Percentiles rank a stretch among this genome's conserved stretches.
These are phyloP conservation scores for Ananas comosus DNA, from an alignment of 176 grass and related monocot genomes.

Conservation along the genomic window DNA sequence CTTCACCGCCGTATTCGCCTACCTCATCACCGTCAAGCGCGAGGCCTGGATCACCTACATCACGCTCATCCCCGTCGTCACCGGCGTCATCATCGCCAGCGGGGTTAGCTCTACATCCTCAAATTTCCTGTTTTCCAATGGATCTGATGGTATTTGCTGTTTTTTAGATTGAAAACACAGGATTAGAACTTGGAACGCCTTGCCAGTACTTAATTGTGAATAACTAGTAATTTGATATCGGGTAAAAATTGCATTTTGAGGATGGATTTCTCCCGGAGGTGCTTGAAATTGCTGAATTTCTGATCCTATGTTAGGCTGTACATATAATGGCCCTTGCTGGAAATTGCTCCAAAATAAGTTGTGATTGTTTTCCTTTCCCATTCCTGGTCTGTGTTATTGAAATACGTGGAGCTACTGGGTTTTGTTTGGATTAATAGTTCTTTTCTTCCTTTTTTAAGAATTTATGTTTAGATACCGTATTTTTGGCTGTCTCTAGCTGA, in stretches of 20 bases:
- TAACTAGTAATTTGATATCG: background rate
- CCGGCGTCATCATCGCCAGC: constrained; percentile 55
- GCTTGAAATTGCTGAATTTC: background rate
- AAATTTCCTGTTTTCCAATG: too few species aligned
- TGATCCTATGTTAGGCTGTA: too few species aligned
- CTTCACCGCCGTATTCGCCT: constrained; percentile 57
- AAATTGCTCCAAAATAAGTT: too few species aligned
- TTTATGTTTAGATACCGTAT: background rate
- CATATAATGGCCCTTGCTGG: too few species aligned
- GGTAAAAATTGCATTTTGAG: background rate
- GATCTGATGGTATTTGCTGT: too few species aligned
- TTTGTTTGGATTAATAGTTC: background rate
- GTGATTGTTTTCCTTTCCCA: too few species aligned
- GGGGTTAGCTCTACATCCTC: constrained; percentile 20
- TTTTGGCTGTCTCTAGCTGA: background rate
- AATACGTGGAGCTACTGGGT: background rate
- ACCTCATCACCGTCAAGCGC: constrained; percentile 52
- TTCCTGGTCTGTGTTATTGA: too few species aligned
- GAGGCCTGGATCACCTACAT: constrained; percentile 46
- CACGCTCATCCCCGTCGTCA: constrained; percentile 45
- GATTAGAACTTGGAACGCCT: too few species aligned
- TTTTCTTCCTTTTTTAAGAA: too few species aligned
- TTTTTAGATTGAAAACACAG: too few species aligned
- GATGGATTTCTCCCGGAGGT: background rate
- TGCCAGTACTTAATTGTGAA: too few species aligned